A percentile compares a stretch with the other conserved stretches of the same genome.
phyloP scores from a whole-genome alignment of 2,329 filamentous ascomycete species.

The Grosmannia huntii region DNA sequence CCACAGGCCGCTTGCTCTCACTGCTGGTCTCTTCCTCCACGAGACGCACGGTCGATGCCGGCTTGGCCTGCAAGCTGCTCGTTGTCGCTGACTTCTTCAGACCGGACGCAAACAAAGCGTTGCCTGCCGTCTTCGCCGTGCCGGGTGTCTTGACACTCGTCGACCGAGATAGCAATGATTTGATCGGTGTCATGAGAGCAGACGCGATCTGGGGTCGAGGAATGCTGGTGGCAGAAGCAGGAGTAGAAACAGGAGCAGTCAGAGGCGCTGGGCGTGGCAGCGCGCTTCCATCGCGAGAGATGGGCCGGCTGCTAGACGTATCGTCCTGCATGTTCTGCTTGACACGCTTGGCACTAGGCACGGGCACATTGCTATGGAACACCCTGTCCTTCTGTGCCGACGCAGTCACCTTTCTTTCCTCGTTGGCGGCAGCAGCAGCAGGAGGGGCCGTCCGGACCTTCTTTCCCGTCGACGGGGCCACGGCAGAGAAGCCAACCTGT shows the following conservation, averaged over 20 bases:
- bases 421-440: slow-evolving; percentile 13
- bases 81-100: slow-evolving; percentile 39
- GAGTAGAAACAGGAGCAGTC: not conserved
- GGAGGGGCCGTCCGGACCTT: slow-evolving; percentile 16
- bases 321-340: slow-evolving; percentile 59
- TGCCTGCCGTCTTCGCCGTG: slow-evolving; percentile 30
- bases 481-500: slow-evolving; percentile 5
- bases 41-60: slow-evolving; percentile 4
- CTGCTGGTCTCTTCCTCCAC: not conserved
- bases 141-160: slow-evolving; percentile 37
- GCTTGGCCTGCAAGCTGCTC: slow-evolving; percentile 29
- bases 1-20: not conserved
- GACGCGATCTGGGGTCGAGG: slow-evolving; percentile 34
- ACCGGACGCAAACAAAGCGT: slow-evolving; percentile 19
- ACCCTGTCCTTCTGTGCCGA: slow-evolving; percentile 13
- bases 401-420: slow-evolving; percentile 12
- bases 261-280: slow-evolving; percentile 26
- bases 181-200: slow-evolving; percentile 65
- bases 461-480: slow-evolving; percentile 12
- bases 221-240: not conserved
- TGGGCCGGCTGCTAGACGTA: slow-evolving; percentile 49
- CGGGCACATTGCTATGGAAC: slow-evolving; percentile 16
- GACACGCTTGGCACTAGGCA: slow-evolving; percentile 52
- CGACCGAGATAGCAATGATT: slow-evolving; percentile 54
- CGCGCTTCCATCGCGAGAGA: slow-evolving; percentile 36